These are phyloP conservation scores for Reticulascus tulasneorum DNA, from an alignment of 2,329 filamentous ascomycete genomes.

Conservation along the genomic window DNA sequence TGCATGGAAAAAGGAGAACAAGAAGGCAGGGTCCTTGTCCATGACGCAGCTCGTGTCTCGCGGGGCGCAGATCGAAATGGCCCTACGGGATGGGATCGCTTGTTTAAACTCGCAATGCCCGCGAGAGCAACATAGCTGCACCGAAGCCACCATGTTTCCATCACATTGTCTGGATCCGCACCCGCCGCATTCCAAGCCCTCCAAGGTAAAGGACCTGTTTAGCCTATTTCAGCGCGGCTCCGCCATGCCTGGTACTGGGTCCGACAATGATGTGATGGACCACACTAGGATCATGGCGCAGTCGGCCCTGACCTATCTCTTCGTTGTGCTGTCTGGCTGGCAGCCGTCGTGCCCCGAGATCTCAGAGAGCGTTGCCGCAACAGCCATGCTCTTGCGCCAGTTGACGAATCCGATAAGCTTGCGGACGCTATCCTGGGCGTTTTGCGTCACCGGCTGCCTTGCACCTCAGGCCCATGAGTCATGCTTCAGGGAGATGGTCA, in stretches of 20 bases:
- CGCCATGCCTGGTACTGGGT: slow-evolving; percentile 7
- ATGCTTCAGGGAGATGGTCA: slow-evolving; percentile 36
- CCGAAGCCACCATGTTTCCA: too few species aligned
- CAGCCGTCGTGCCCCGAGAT: slow-evolving; percentile 42
- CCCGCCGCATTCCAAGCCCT: slow-evolving; percentile 15
- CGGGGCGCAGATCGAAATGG: slow-evolving; percentile 10
- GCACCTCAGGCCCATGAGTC: slow-evolving; percentile 34
- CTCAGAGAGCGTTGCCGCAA: slow-evolving; percentile 23
- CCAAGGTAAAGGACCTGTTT: slow-evolving; percentile 6
- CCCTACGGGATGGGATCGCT: slow-evolving; percentile 15
- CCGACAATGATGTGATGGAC: too few species aligned
- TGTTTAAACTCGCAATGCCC: slow-evolving; percentile 13
- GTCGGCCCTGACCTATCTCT: slow-evolving; percentile 42
- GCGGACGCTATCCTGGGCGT: slow-evolving; percentile 36
- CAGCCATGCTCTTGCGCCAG: slow-evolving; percentile 27
- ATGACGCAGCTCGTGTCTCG: slow-evolving; percentile 37
- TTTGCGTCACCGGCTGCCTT: slow-evolving; percentile 38
- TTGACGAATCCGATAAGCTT: slow-evolving; percentile 31
- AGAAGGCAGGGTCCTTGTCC: slow-evolving; percentile 38
- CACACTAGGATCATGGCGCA: slow-evolving; percentile 42
- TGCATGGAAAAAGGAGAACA: slow-evolving; percentile 50
- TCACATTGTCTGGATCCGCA: slow-evolving; percentile 14
- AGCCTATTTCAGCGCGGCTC: slow-evolving; percentile 10
- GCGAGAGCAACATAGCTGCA: too few species aligned
- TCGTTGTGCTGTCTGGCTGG: slow-evolving; percentile 47